phyloP scores from a whole-genome alignment of 495 filamentous ascomycete species.

The Neurospora sp. region DNA sequence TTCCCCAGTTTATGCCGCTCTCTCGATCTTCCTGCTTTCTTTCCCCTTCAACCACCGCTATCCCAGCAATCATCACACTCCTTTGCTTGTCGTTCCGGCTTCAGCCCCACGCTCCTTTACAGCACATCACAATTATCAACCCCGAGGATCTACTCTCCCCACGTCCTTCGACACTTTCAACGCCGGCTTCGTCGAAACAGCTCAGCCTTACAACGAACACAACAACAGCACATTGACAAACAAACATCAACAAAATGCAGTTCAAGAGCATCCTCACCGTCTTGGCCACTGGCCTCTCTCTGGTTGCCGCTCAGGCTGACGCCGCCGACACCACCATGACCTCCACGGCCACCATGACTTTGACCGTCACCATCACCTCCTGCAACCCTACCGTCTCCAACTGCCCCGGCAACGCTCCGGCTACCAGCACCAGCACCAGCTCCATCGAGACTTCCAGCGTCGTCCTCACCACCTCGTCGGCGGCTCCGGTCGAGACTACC shows the following conservation, averaged over 20 bases:
- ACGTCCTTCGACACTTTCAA: constrained; percentile 1
- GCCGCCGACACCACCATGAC: constrained; percentile 25
- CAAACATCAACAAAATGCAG: constrained; percentile 25
- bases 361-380: constrained; percentile 38
- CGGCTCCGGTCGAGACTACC: neutral
- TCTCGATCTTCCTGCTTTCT: constrained; percentile 10
- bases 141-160: neutral
- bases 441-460: constrained; percentile 1
- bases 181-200: constrained; percentile 4
- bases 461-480: neutral
- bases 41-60: constrained; percentile 10
- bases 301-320: constrained; percentile 17
- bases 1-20: constrained; percentile 2
- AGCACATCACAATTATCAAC: constrained; percentile 1
- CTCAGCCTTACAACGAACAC: neutral
- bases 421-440: constrained; percentile 16
- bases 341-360: constrained; percentile 33
- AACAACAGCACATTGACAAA: neutral
- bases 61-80: constrained; percentile 22
- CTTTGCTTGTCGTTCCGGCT: constrained; percentile 21
- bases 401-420: constrained; percentile 30
- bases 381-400: constrained; percentile 35
- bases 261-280: constrained; percentile 26
- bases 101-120: constrained; percentile 26
- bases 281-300: constrained; percentile 21